Percentiles rank a stretch among this genome's conserved stretches.
phyloP scores from a whole-genome alignment of 2,329 filamentous ascomycete species.

The Phialemonium atrogriseum region DNA sequence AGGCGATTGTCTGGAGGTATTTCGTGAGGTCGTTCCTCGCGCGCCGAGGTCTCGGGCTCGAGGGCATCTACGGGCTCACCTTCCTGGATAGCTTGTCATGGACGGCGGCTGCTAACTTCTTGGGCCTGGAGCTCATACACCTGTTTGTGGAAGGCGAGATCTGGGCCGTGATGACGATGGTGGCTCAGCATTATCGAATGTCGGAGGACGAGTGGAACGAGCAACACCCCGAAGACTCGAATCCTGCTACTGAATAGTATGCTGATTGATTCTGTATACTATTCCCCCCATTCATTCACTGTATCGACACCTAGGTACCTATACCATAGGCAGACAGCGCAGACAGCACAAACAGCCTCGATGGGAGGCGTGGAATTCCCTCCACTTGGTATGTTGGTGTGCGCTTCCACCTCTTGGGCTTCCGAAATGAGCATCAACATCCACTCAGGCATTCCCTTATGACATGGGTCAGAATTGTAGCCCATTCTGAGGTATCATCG shows the following conservation, averaged over 20 bases:
- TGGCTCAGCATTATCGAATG: constrained; percentile 12
- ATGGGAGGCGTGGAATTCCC: no score
- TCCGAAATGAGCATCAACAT: no score
- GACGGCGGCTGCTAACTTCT: constrained; percentile 34
- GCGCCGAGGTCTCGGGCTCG: constrained; percentile 26
- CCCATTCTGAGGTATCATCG: background rate
- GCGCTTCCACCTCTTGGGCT: no score
- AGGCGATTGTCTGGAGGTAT: constrained; percentile 35
- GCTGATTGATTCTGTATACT: no score
- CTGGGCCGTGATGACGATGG: constrained; percentile 32
- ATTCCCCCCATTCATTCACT: no score
- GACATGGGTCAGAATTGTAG: no score
- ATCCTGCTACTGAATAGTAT: no score
- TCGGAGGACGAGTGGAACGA: constrained; percentile 15
- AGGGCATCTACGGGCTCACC: constrained; percentile 29
- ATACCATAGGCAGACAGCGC: no score
- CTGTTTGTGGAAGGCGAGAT: constrained; percentile 34
- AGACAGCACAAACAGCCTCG: no score
- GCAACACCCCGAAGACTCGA: constrained; percentile 5
- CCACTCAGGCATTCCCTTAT: no score
- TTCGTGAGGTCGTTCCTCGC: constrained; percentile 34
- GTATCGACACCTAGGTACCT: no score
- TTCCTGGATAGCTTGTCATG: constrained; percentile 28
- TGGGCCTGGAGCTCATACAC: constrained; percentile 36
- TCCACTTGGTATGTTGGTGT: no score